These are phyloP conservation scores for Ogataea siamensis DNA, from an alignment of 805 yeast species.

Conservation along the genomic window DNA sequence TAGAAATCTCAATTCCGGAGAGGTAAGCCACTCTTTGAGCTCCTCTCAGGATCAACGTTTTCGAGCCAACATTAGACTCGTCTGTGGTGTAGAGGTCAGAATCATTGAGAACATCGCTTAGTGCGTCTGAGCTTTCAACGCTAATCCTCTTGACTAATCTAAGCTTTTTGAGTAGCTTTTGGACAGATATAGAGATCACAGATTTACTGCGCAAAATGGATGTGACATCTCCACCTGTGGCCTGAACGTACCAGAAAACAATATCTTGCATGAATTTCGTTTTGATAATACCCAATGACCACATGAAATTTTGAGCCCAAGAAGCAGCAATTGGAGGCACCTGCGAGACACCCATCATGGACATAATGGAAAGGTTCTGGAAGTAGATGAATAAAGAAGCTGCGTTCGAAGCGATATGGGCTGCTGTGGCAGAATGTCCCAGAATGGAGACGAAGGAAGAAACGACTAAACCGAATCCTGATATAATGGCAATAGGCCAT, in stretches of 20 bases:
- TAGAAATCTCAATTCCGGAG: conserved; percentile 83
- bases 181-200: conserved; percentile 80
- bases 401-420: conserved; percentile 96
- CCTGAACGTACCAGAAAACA: conserved; percentile 90
- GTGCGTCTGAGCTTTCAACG: conserved; percentile 39
- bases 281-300: conserved; percentile 91
- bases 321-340: conserved; percentile 98
- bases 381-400: conserved; percentile 90
- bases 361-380: conserved; percentile 86
- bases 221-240: conserved; percentile 89
- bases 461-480: conserved; percentile 83
- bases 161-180: conserved; percentile 39
- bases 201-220: conserved; percentile 65
- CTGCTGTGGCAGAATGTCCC: conserved; percentile 91
- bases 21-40: conserved; percentile 86
- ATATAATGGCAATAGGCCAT: conserved; percentile 93
- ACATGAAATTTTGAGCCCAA: conserved; percentile 95
- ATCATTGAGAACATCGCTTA: conserved; percentile 46
- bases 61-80: conserved; percentile 63
- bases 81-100: conserved; percentile 60
- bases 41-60: conserved; percentile 83
- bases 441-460: conserved; percentile 83
- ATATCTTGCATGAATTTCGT: conserved; percentile 75
- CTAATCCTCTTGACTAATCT: conserved; percentile 38
- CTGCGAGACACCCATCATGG: conserved; percentile 91